Evolutionary conservation across 2,329 filamentous ascomycete species (phyloP).

Genomic region (Curvularia verruculosa): DNA sequence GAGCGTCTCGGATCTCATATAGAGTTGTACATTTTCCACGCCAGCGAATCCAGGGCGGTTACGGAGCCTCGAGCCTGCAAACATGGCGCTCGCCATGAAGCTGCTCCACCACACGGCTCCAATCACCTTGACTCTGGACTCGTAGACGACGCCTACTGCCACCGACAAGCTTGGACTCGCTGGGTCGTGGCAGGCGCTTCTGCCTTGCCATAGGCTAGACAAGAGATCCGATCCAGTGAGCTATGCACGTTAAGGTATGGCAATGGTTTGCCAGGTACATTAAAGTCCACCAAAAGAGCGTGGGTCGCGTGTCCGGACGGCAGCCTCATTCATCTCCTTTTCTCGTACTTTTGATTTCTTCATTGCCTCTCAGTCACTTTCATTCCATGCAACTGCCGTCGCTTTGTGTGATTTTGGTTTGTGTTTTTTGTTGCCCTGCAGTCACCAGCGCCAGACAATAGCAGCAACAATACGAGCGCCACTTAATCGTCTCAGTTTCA

Average conservation of each 20-base stretch:
- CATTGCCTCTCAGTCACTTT: conserved; percentile 12
- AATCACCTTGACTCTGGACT: conserved; percentile 38
- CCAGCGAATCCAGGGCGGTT: conserved; percentile 49
- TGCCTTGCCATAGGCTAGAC: conserved; percentile 34
- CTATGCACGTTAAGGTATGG: conserved; percentile 39
- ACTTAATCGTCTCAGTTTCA: conserved; percentile 40
- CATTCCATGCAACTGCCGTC: conserved; percentile 12
- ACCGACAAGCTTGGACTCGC: conserved; percentile 31
- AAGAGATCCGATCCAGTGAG: conserved; percentile 24
- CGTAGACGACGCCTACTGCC: conserved; percentile 34
- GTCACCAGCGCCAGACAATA: conserved; percentile 28
- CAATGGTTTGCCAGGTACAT: conserved; percentile 23
- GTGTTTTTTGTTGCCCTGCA: conserved; percentile 17
- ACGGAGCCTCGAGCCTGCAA: conserved; percentile 37
- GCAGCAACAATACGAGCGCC: conserved; percentile 29
- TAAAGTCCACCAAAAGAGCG: conserved; percentile 27
- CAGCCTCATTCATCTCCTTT: conserved; percentile 28
- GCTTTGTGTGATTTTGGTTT: conserved; percentile 19
- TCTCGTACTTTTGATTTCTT: conserved; percentile 18
- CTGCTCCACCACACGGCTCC: conserved; percentile 36
- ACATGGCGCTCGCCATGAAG: conserved; percentile 42
- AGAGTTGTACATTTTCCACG: conserved; percentile 42
- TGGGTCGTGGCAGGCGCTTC: conserved; percentile 34
- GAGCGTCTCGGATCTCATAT: conserved; percentile 46
- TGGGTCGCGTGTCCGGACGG: conserved; percentile 36